Conservation (phyloP, 2,329 filamentous ascomycete genomes). For the Fusarium piperis region DNA sequence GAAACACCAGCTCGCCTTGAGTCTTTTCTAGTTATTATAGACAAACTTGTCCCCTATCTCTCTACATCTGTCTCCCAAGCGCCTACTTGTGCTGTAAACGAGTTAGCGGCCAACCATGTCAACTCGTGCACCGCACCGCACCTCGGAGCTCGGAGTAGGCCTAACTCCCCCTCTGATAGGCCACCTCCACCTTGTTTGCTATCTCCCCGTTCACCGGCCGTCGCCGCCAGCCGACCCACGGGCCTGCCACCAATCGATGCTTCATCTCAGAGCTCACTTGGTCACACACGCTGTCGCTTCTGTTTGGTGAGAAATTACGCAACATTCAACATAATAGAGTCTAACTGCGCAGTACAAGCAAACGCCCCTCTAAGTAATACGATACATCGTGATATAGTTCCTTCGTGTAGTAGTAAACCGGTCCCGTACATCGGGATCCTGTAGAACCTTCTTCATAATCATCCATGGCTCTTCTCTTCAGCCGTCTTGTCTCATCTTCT, state of each 20-base stretch:
- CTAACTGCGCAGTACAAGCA: slow-evolving; percentile 32
- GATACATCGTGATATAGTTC: slow-evolving; percentile 41
- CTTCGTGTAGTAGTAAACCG: slow-evolving; percentile 30
- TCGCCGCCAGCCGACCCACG: slow-evolving; percentile 40
- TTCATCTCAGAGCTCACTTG: neutral
- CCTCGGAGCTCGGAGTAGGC: slow-evolving; percentile 15
- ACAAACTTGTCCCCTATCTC: neutral
- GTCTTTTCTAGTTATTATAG: neutral
- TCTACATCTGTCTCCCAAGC: neutral
- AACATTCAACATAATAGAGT: slow-evolving; percentile 32
- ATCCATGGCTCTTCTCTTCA: slow-evolving; percentile 31
- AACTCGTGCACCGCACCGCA: neutral
- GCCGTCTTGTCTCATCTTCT: slow-evolving; percentile 17
- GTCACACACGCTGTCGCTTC: neutral
- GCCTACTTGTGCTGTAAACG: neutral
- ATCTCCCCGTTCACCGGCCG: slow-evolving; percentile 24
- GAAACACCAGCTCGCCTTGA: neutral
- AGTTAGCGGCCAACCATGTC: neutral
- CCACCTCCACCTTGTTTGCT: slow-evolving; percentile 29
- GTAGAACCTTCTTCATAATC: slow-evolving; percentile 38
- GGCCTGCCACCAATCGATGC: neutral
- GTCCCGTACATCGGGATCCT: slow-evolving; percentile 29
- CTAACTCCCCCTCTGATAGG: slow-evolving; percentile 32
- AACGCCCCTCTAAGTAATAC: slow-evolving; percentile 40
- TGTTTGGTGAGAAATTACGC: slow-evolving; percentile 11